A percentile compares a stretch with the other conserved stretches of the same genome.
Conservation (phyloP, 2,329 filamentous ascomycete species). For the Orbilia brochopaga region DNA sequence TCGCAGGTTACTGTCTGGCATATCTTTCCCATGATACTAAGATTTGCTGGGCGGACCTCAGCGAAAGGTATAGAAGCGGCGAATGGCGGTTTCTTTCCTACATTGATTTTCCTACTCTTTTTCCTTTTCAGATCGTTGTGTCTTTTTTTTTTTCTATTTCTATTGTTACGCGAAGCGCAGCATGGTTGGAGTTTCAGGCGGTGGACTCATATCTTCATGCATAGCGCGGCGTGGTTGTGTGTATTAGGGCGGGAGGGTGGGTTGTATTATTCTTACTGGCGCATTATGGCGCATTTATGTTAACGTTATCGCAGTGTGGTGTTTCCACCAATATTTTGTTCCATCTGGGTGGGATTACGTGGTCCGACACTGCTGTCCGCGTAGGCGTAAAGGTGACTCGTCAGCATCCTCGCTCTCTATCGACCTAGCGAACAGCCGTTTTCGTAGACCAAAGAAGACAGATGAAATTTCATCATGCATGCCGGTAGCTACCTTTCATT, state of each 20-base stretch:
- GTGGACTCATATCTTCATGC: background rate
- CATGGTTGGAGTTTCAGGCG: slow-evolving; percentile 1
- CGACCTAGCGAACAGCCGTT: too few relatives aligned
- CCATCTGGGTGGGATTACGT: background rate
- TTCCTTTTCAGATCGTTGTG: background rate
- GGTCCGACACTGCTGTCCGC: background rate
- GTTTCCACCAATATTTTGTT: background rate
- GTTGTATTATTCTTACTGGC: background rate
- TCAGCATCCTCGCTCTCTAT: background rate
- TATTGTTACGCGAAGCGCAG: background rate
- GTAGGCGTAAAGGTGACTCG: too few relatives aligned
- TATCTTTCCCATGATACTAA: background rate
- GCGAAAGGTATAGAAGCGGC: background rate
- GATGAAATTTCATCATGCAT: too few relatives aligned
- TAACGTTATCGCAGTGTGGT: slow-evolving; percentile 3
- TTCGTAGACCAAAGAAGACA: too few relatives aligned
- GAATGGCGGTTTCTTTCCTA: background rate
- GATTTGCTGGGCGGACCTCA: background rate
- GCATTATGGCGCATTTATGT: background rate
- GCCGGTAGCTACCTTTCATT: too few relatives aligned
- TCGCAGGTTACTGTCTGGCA: background rate
- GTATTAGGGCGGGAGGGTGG: background rate
- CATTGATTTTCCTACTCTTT: background rate
- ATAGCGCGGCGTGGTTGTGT: background rate
- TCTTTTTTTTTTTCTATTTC: background rate